Evolutionary conservation across 352 stramenopile genomes (phyloP), one percentile per base, ranked within the genome.

Genomic region (Phytopythium mirpurense): DNA sequence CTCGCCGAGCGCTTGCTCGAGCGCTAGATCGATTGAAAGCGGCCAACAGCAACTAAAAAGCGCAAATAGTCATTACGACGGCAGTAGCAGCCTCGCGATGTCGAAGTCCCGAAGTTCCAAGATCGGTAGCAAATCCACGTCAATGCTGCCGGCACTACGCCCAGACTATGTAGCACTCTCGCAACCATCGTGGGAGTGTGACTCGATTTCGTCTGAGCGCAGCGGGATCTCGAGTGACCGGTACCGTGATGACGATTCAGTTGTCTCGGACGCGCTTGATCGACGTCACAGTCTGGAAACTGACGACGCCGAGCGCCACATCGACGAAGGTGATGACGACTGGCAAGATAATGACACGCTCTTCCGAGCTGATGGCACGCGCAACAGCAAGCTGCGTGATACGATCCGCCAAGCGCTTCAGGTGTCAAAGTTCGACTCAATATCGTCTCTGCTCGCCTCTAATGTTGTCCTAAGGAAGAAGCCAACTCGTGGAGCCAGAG

Each of bases 341-440:
- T 90, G 81, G 82, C 72, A 90, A 43, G 57, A 74, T 37, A 83
- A 92, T 54, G 66, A 86, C 49, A 70, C 83, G 9, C 70, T 97
- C 21, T 97, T 97, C 50, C 77, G 93, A 10, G 80, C 89, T 0
- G 87, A 96, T 51, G 89, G 89, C 24, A 84, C 79, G 36, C 85
- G 76, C 50, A 54, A 54, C 67, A 89, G 75, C 52, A 89, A 83
- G 40, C 67, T 97, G 24, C 74, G 89, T 11, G 83, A 95, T 52
- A 94, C 80, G 19, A 90, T 96, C 34, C 74, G 78, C 11, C 67
- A 72, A 6, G 82, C 84, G 3, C 68, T 96, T 5, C 78, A 86
- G 29, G 72, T 92, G 5, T 94, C 83, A 24, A 92, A 93, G 62
- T 97, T 96, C 57, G 89, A 97, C 66, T 96, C 86, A 1, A 79